phyloP scores from a whole-genome alignment of 768 basidiomycete species.

The Sutorius australiensis region DNA sequence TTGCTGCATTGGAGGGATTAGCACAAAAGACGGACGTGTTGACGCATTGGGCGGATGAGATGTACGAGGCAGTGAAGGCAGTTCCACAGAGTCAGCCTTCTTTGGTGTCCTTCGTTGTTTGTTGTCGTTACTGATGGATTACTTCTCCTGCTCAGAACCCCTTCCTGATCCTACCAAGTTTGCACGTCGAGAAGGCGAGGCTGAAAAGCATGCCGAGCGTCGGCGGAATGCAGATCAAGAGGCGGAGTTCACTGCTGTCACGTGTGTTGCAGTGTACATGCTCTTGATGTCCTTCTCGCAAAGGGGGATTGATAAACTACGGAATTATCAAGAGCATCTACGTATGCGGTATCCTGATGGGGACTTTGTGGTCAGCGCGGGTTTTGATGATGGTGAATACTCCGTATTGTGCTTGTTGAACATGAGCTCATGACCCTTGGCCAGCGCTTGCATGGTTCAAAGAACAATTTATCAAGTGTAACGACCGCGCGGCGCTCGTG shows the following conservation, averaged over 20 bases:
- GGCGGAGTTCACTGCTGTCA: conserved; percentile 79
- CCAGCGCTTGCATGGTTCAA: conserved; percentile 87
- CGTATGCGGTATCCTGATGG: conserved; percentile 77
- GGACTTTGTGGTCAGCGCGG: conserved; percentile 70
- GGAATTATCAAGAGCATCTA: conserved; percentile 75
- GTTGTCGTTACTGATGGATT: background rate
- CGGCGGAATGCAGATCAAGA: conserved; percentile 73
- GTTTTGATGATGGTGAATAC: conserved; percentile 68
- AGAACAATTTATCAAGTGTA: conserved; percentile 90
- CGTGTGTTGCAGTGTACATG: conserved; percentile 86
- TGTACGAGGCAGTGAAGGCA: conserved; percentile 85
- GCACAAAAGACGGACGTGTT: conserved; percentile 96
- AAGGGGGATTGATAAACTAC: conserved; percentile 83
- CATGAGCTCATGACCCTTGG: conserved; percentile 4
- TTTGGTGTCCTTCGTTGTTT: background rate
- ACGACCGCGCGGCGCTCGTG: conserved; percentile 83
- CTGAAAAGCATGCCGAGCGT: conserved; percentile 62
- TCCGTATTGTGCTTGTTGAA: conserved; percentile 1
- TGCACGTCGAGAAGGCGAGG: conserved; percentile 63
- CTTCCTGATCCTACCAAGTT: conserved; percentile 80
- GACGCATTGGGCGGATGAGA: conserved; percentile 91
- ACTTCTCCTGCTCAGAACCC: conserved; percentile 50
- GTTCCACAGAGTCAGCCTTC: conserved; percentile 70
- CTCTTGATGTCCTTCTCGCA: conserved; percentile 90
- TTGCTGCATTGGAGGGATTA: conserved; percentile 78